These are phyloP conservation scores for Penicillium sp. DNA, from an alignment of 2,329 filamentous ascomycete species.

Conservation along the genomic window DNA sequence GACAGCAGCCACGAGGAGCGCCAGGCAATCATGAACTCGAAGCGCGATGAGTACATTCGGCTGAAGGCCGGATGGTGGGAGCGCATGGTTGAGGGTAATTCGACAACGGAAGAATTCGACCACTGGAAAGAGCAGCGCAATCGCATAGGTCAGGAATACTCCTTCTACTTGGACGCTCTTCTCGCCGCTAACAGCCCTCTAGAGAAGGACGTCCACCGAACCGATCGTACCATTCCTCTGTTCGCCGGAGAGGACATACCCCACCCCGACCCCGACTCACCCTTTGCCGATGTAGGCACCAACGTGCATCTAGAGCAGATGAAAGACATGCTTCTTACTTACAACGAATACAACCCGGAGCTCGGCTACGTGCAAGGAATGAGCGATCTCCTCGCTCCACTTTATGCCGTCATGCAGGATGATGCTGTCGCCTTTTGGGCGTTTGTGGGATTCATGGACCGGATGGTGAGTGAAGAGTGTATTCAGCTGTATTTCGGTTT, in stretches of 20 bases:
- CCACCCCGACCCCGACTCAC: constrained; percentile 92
- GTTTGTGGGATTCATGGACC: constrained; percentile 93
- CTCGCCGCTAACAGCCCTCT: constrained; percentile 41
- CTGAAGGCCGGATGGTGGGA: constrained; percentile 98
- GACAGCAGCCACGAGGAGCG: constrained; percentile 84
- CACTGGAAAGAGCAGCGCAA: constrained; percentile 96
- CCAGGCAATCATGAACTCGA: constrained; percentile 75
- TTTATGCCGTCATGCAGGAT: constrained; percentile 96
- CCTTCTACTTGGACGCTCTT: not conserved
- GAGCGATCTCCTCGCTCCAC: constrained; percentile 92
- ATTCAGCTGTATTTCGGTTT: not conserved
- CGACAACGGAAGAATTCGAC: constrained; percentile 77
- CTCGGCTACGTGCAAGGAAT: constrained; percentile 98
- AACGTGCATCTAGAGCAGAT: constrained; percentile 98
- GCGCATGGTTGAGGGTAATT: constrained; percentile 76
- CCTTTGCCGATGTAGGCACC: constrained; percentile 87
- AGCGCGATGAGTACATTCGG: constrained; percentile 89
- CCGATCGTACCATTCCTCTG: constrained; percentile 89
- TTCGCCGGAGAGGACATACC: constrained; percentile 96
- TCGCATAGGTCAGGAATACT: constrained; percentile 73
- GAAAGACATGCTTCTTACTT: constrained; percentile 98
- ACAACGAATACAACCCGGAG: constrained; percentile 96
- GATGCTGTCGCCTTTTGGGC: constrained; percentile 97
- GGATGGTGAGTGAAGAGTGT: constrained; percentile 61
- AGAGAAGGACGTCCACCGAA: constrained; percentile 99